Percentiles rank a stretch among this genome's conserved stretches.
Evolutionary conservation across 306 rosid genomes (phyloP).

Genomic region (Quercus parvula): DNA sequence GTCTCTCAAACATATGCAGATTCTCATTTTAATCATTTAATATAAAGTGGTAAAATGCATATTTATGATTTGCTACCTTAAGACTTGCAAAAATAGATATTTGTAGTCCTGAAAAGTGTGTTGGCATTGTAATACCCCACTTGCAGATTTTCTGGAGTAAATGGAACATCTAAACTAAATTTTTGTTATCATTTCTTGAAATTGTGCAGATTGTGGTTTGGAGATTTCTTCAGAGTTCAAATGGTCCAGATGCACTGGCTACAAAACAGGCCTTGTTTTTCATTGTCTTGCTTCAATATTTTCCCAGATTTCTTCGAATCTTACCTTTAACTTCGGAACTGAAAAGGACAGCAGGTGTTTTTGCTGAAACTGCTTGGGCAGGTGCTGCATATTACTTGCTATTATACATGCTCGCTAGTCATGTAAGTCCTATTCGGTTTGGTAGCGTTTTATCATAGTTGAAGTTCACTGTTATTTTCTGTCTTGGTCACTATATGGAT

Average conservation of each 20-base stretch:
- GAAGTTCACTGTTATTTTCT: conserved; percentile 12
- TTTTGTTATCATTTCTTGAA: conserved; percentile 11
- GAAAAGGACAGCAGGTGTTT: conserved; percentile 93
- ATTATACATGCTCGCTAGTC: conserved; percentile 96
- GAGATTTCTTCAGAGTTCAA: conserved; percentile 83
- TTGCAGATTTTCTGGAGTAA: neutral
- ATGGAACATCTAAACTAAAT: neutral
- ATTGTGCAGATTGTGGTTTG: conserved; percentile 80
- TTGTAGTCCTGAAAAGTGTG: neutral
- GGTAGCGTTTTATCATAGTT: neutral
- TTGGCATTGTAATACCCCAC: neutral
- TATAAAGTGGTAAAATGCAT: neutral
- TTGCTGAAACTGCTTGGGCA: conserved; percentile 99
- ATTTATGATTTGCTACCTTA: neutral
- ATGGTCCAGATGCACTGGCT: conserved; percentile 74
- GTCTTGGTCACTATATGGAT: conserved; percentile 12
- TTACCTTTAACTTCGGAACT: conserved; percentile 87
- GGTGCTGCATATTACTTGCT: conserved; percentile 97
- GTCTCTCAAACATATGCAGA: neutral
- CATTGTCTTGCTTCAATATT: conserved; percentile 80
- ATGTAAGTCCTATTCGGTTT: conserved; percentile 56
- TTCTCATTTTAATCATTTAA: neutral
- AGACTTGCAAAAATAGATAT: neutral
- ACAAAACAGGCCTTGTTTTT: conserved; percentile 87
- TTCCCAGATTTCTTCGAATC: conserved; percentile 83